Conservation (phyloP, 2,329 filamentous ascomycete genomes). For the Periconia digitata region DNA sequence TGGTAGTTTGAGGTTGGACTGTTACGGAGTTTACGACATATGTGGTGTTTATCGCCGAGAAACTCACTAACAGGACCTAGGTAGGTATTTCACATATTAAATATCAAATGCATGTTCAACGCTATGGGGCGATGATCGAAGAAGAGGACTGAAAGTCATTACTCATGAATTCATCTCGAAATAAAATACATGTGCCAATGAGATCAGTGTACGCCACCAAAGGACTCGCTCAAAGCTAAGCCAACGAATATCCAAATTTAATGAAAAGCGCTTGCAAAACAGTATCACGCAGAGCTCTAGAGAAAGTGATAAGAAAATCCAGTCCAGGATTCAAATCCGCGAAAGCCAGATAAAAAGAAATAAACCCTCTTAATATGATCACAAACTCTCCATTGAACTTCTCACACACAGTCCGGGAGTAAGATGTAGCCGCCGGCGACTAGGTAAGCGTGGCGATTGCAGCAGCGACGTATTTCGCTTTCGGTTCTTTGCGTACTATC, state of each 20-base stretch:
- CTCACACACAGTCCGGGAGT: neutral
- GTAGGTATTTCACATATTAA: neutral
- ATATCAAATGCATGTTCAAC: neutral
- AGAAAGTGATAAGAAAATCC: neutral
- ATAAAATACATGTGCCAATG: neutral
- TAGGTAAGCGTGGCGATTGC: constrained; percentile 48
- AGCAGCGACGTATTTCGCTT: constrained; percentile 48
- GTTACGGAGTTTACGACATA: neutral
- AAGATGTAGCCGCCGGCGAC: constrained; percentile 2
- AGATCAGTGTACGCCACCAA: neutral
- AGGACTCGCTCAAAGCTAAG: neutral
- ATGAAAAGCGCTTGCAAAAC: constrained; percentile 2
- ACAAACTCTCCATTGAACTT: neutral
- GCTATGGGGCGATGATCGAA: neutral
- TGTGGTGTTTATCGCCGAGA: neutral
- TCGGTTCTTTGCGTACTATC: constrained; percentile 42
- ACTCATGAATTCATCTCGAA: constrained; percentile 2
- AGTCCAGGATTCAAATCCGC: neutral
- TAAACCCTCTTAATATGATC: neutral
- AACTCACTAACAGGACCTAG: neutral
- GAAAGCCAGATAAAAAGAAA: neutral
- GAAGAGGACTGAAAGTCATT: neutral
- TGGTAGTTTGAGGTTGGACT: neutral
- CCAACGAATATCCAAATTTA: neutral
- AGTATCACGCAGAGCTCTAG: neutral